Evolutionary conservation across 2,329 filamentous ascomycete species (phyloP).

Genomic region (Scedosporium boydii): DNA sequence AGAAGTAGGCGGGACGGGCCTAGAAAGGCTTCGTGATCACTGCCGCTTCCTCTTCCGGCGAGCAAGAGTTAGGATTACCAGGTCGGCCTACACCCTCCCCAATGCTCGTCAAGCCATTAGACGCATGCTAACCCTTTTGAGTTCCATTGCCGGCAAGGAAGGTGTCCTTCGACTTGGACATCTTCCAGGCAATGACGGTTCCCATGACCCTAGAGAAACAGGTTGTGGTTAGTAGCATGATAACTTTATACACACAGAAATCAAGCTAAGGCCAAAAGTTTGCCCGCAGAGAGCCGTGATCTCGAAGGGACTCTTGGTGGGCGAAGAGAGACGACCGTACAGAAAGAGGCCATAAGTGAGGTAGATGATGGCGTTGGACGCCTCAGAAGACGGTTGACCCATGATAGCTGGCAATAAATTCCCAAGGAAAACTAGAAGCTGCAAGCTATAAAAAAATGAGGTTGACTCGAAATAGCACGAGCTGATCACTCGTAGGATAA

Average conservation of each 20-base stretch:
- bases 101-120: background rate
- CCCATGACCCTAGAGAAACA: constrained; percentile 47
- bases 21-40: background rate
- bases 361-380: constrained; percentile 78
- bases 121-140: constrained; percentile 61
- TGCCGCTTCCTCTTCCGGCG: background rate
- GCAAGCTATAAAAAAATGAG: background rate
- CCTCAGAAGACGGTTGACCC: constrained; percentile 65
- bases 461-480: background rate
- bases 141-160: constrained; percentile 71
- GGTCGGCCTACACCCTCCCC: background rate
- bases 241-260: constrained; percentile 2
- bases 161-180: constrained; percentile 58
- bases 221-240: constrained; percentile 10
- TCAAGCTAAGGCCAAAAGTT: background rate
- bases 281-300: too few species aligned
- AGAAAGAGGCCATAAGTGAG: constrained; percentile 69
- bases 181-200: constrained; percentile 45
- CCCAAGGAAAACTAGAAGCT: background rate
- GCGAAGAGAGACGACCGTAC: constrained; percentile 34
- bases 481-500: too few species aligned
- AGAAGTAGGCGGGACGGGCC: background rate
- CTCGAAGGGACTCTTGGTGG: background rate
- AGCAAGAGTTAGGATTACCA: background rate
- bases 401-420: constrained; percentile 32